Conservation (phyloP, 495 filamentous ascomycete genomes). For the Pyrenopolyporus hunteri region DNA sequence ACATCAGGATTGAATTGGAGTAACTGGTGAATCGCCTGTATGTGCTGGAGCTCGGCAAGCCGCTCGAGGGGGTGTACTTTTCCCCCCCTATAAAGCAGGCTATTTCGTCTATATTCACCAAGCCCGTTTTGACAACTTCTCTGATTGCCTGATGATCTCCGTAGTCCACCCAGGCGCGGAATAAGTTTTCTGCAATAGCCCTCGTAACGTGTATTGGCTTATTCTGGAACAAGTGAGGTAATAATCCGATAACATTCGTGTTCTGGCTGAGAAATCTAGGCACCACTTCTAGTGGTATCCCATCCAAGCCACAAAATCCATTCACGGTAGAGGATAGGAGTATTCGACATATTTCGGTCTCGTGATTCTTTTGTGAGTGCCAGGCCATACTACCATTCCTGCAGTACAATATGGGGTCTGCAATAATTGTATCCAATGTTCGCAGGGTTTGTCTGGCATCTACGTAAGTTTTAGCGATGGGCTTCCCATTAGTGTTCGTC, state of each 20-base stretch:
- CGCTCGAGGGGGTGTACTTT: constrained; percentile 22
- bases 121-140: constrained; percentile 2
- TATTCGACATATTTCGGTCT: constrained; percentile 13
- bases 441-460: neutral
- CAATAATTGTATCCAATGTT: constrained; percentile 9
- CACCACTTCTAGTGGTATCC: constrained; percentile 2
- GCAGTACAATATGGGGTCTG: neutral
- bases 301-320: constrained; percentile 18
- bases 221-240: constrained; percentile 1
- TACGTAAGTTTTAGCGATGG: neutral
- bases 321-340: constrained; percentile 20
- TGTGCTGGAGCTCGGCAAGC: constrained; percentile 3
- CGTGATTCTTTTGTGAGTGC: neutral
- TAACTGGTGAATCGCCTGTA: constrained; percentile 15
- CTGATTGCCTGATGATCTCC: constrained; percentile 1
- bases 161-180: constrained; percentile 18
- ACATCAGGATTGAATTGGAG: constrained; percentile 5
- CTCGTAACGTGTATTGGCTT: neutral
- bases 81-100: neutral
- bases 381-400: neutral
- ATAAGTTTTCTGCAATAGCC: constrained; percentile 24
- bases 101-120: constrained; percentile 14
- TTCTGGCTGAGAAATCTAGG: constrained; percentile 1
- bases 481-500: neutral
- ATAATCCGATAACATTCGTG: constrained; percentile 5